A percentile compares a stretch with the other conserved stretches of the same genome.
Conservation (phyloP, 2,329 filamentous ascomycete genomes). For the Penicillium brasilianum region DNA sequence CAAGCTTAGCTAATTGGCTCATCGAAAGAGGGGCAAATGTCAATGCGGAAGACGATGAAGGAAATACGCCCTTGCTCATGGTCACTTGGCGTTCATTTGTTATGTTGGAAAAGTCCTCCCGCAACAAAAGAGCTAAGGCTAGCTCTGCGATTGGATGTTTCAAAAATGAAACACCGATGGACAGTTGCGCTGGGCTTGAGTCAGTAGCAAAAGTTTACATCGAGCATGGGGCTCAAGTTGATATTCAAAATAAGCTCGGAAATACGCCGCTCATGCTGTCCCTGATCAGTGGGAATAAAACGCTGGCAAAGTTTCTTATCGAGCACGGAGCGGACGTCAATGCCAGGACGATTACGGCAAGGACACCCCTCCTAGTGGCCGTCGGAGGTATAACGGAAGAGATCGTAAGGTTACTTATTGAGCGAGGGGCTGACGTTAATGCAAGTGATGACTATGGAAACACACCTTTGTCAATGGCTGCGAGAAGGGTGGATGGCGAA, state of each 20-base stretch:
- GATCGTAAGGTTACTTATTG: not conserved
- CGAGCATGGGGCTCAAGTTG: not conserved
- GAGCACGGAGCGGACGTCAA: not conserved
- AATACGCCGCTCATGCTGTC: not conserved
- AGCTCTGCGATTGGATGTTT: not conserved
- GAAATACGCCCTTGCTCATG: not conserved
- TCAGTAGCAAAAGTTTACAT: not conserved
- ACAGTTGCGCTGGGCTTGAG: too few relatives aligned
- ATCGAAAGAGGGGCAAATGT: too few relatives aligned
- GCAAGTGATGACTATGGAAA: not conserved
- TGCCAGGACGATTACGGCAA: not conserved
- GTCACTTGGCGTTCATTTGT: not conserved
- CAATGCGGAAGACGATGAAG: too few relatives aligned
- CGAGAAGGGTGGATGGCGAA: not conserved
- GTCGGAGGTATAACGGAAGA: not conserved
- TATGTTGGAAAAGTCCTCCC: not conserved
- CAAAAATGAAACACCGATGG: too few relatives aligned
- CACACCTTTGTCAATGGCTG: not conserved
- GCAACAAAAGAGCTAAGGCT: not conserved
- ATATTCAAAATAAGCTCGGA: not conserved
- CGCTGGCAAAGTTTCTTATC: not conserved
- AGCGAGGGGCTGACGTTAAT: not conserved
- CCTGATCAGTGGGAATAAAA: not conserved
- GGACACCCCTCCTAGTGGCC: not conserved
- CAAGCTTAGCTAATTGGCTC: too few relatives aligned